Evolutionary conservation across 1,284 basidiomycete species (phyloP), one percentile per base, ranked within the genome.

Genomic region (Ceratobasidium papillatum): DNA sequence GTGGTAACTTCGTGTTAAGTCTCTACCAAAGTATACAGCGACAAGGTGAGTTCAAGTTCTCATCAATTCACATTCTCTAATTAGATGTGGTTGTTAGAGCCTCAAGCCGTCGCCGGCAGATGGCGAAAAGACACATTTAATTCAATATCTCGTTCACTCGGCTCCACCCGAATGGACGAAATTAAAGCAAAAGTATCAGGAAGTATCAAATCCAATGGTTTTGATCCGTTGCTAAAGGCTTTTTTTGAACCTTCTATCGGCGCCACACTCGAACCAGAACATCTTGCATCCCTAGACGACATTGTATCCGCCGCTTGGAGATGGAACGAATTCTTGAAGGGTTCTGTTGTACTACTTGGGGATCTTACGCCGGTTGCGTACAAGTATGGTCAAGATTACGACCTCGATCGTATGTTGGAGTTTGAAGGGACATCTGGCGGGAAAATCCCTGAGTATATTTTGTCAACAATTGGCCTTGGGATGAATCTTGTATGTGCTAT

Each of bases 381-480:
- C 17, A n/a, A 5, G 19, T 54, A 54, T 19, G 49, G 49, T n/a
- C 3, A 30, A 2, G n/a, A 14, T 2, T 68, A 56, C 25, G 30
- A 38, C 1, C 49, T 32, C 11, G 64, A 66, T 2, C 32, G 22
- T n/a, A 66, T 66, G 64, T 34, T 32, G 4, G 65, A 69, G 25
- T 41, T 45, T 32, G 64, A 68, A 11, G 32, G 3, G 27, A 32
- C 25, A 19, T 32, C 5, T 9, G n/a, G 9, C 19, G 30, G 19
- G 1, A 17, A 32, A 9, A 38, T 32, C 2, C 54, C 54, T 17
- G 25, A 41, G 11, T 38, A 19, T 36, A 69, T 58, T 27, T 56
- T 69, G 38, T 27, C 65, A 7, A 56, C 65, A 0, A 43, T 69
- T 5, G 38, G 27, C 8, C 51, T 69, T 30, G 65, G 65, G 49